Evolutionary conservation across 306 rosid species (phyloP).

Genomic region (Trichosanthes cucumerina): DNA sequence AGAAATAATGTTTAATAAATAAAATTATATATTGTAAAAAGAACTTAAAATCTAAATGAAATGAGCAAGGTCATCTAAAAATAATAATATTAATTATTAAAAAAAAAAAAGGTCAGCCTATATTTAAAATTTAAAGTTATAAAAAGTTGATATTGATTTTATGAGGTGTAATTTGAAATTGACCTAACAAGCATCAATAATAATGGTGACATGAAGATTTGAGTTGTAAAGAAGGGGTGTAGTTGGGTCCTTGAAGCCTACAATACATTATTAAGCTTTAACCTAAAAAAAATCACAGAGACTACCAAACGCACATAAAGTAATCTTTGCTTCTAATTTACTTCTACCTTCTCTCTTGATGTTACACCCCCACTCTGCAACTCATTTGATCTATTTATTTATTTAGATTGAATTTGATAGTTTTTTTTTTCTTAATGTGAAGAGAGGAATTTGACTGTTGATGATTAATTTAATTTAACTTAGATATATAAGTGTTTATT

Average conservation of each 20-base stretch:
- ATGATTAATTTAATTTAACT: too few species aligned
- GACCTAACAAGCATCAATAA: background rate
- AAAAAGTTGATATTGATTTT: background rate
- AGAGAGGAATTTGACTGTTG: background rate
- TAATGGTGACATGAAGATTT: background rate
- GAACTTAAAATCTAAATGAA: too few species aligned
- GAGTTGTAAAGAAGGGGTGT: slow-evolving; percentile 6
- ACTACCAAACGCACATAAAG: background rate
- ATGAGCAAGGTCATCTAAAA: background rate
- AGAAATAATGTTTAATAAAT: too few species aligned
- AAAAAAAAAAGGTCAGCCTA: background rate
- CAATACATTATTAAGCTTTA: background rate
- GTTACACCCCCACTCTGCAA: background rate
- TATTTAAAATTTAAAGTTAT: background rate
- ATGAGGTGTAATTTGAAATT: background rate
- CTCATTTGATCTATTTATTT: background rate
- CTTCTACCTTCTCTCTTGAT: background rate
- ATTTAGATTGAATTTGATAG: background rate
- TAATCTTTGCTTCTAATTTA: slow-evolving; percentile 9
- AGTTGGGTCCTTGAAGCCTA: background rate
- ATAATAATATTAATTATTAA: background rate
- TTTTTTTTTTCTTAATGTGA: background rate
- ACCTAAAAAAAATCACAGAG: background rate
- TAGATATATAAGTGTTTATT: too few species aligned
- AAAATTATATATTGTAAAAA: too few species aligned